These are phyloP conservation scores for Exserohilum turcica DNA, from an alignment of 2,329 filamentous ascomycete genomes.

Conservation along the genomic window DNA sequence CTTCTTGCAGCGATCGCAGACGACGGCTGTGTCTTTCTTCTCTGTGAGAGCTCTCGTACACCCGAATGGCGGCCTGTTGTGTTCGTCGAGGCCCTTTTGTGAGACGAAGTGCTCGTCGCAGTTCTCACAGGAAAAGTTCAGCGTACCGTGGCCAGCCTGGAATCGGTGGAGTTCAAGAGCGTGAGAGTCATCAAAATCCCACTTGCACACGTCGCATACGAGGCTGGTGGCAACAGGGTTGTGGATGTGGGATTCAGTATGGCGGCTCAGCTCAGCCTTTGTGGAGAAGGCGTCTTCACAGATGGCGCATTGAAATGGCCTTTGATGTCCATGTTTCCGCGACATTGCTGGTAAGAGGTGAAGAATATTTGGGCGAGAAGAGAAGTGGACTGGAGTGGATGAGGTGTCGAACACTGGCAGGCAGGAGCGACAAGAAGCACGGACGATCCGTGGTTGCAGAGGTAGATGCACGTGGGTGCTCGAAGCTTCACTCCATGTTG, in stretches of 20 bases:
- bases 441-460: background rate
- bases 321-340: background rate
- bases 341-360: background rate
- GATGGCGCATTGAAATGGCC: slow-evolving; percentile 23
- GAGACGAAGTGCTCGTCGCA: slow-evolving; percentile 10
- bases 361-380: background rate
- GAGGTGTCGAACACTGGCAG: background rate
- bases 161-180: slow-evolving; percentile 28
- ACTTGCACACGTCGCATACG: slow-evolving; percentile 21
- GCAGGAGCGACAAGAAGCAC: slow-evolving; percentile 4
- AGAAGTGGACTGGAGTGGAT: background rate
- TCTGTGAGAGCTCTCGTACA: slow-evolving; percentile 8
- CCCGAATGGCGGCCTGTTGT: slow-evolving; percentile 12
- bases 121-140: slow-evolving; percentile 4
- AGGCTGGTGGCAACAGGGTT: background rate
- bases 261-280: slow-evolving; percentile 17
- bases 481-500: background rate
- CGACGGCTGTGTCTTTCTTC: background rate
- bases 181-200: slow-evolving; percentile 24
- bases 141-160: slow-evolving; percentile 14
- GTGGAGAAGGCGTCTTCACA: slow-evolving; percentile 23
- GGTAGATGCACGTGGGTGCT: background rate
- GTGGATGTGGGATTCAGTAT: slow-evolving; percentile 22
- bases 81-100: background rate
- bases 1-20: slow-evolving; percentile 19